These are phyloP conservation scores for Claviceps sp. DNA, from an alignment of 2,329 filamentous ascomycete species.

Conservation along the genomic window DNA sequence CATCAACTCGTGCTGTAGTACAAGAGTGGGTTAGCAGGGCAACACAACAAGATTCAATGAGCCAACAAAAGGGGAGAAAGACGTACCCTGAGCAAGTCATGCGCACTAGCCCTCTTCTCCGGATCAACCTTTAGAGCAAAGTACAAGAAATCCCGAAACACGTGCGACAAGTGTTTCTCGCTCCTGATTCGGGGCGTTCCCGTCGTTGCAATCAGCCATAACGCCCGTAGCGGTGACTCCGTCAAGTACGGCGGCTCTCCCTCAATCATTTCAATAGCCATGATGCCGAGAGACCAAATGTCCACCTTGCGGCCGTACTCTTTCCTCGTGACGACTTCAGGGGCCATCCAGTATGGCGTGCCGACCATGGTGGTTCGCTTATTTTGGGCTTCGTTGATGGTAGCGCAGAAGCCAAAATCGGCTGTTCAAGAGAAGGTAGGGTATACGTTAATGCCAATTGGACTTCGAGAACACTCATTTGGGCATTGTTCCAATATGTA, in stretches of 20 bases:
- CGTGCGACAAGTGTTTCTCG: constrained; percentile 63
- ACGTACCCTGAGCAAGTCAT: constrained; percentile 81
- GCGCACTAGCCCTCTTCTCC: constrained; percentile 88
- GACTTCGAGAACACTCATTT: neutral
- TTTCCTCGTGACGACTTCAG: constrained; percentile 91
- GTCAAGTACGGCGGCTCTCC: constrained; percentile 95
- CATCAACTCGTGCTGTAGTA: constrained; percentile 63
- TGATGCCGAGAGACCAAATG: constrained; percentile 96
- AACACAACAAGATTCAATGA: neutral
- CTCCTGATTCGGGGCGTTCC: constrained; percentile 93
- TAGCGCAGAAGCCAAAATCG: constrained; percentile 97
- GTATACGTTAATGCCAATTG: constrained; percentile 11
- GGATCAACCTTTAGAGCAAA: constrained; percentile 94
- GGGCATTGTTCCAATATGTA: neutral
- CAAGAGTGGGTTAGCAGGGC: neutral
- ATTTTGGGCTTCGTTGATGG: constrained; percentile 93
- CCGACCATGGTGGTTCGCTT: constrained; percentile 99
- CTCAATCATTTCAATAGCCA: constrained; percentile 99
- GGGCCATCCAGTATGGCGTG: constrained; percentile 99
- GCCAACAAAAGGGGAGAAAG: constrained; percentile 1
- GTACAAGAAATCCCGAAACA: constrained; percentile 84
- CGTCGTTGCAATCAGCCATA: constrained; percentile 95
- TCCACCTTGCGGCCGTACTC: constrained; percentile 98
- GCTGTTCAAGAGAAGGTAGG: constrained; percentile 35
- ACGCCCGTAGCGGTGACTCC: constrained; percentile 79